These are phyloP conservation scores for Rhizopogon vesiculosus DNA, from an alignment of 768 basidiomycete genomes.

Conservation along the genomic window DNA sequence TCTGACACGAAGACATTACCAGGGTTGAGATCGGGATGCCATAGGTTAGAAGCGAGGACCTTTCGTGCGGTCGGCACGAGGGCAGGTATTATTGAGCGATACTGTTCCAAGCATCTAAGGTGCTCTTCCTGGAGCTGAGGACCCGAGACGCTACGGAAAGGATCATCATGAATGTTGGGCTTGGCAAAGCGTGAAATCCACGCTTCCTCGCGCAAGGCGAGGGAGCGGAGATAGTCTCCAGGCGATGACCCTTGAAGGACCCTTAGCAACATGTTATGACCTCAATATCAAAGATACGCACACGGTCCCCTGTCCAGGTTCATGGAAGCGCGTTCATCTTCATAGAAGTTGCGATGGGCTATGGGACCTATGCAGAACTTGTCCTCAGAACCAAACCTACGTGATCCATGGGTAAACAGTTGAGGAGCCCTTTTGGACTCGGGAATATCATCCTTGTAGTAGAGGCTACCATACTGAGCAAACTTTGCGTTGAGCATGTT, in stretches of 20 bases:
- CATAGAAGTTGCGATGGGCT: slow-evolving; percentile 22
- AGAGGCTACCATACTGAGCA: slow-evolving; percentile 27
- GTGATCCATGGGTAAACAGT: slow-evolving; percentile 5
- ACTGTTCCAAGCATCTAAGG: slow-evolving; percentile 16
- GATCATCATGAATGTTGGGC: slow-evolving; percentile 11
- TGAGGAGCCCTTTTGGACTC: slow-evolving; percentile 2
- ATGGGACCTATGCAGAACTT: slow-evolving; percentile 29
- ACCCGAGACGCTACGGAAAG: slow-evolving; percentile 11
- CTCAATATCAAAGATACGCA: slow-evolving; percentile 11
- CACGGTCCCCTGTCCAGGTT: slow-evolving; percentile 28
- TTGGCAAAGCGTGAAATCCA: slow-evolving; percentile 9
- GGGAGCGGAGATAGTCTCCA: slow-evolving; percentile 15
- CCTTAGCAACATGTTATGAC: not conserved
- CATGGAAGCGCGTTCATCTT: slow-evolving; percentile 21
- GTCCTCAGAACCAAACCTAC: slow-evolving; percentile 11
- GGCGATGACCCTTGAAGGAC: slow-evolving; percentile 12
- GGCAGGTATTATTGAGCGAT: slow-evolving; percentile 17
- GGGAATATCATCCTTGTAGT: slow-evolving; percentile 24
- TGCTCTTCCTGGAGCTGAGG: slow-evolving; percentile 14
- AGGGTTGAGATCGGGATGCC: slow-evolving; percentile 26
- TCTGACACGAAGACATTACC: slow-evolving; percentile 21
- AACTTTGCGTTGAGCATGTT: slow-evolving; percentile 17
- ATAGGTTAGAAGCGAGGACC: slow-evolving; percentile 17
- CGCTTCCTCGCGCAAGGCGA: slow-evolving; percentile 16
- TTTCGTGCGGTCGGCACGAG: slow-evolving; percentile 16